Conservation (phyloP, 108 stramenopile genomes). For the Cafeteria roenbergensis region DNA sequence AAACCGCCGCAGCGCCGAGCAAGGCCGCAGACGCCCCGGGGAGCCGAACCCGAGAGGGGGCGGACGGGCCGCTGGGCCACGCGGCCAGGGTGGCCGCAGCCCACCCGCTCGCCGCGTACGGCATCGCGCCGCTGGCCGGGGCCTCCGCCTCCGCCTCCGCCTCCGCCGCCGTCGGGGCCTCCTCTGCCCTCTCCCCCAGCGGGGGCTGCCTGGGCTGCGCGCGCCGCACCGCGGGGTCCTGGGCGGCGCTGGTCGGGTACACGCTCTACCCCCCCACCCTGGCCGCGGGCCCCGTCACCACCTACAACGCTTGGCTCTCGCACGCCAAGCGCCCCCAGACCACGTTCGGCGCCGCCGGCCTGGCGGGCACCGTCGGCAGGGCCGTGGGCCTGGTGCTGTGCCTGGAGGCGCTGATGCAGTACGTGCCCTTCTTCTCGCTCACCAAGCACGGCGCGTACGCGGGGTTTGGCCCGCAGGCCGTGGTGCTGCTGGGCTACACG, state of each 20-base stretch:
- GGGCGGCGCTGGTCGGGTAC: conserved; percentile 24
- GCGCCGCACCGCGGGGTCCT: no score
- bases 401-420: conserved; percentile 7
- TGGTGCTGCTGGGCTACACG: conserved; percentile 25
- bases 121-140: no score
- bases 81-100: no score
- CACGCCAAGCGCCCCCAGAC: conserved; percentile 8
- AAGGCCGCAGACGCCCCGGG: no score
- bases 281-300: conserved; percentile 43
- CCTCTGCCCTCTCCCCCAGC: no score
- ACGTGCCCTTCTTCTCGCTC: conserved; percentile 11
- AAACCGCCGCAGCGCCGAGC: no score
- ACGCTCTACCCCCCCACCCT: conserved; percentile 41
- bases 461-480: conserved; percentile 4
- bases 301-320: conserved; percentile 36
- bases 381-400: background rate
- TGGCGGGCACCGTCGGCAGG: conserved; percentile 12
- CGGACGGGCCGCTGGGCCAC: no score
- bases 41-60: no score
- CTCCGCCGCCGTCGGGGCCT: no score
- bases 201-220: no score
- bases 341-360: background rate
- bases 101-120: no score
- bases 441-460: conserved; percentile 11
- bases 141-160: no score